phyloP scores from a whole-genome alignment of 2,329 filamentous ascomycete genomes.

The Pseudogymnoascus sp. region DNA sequence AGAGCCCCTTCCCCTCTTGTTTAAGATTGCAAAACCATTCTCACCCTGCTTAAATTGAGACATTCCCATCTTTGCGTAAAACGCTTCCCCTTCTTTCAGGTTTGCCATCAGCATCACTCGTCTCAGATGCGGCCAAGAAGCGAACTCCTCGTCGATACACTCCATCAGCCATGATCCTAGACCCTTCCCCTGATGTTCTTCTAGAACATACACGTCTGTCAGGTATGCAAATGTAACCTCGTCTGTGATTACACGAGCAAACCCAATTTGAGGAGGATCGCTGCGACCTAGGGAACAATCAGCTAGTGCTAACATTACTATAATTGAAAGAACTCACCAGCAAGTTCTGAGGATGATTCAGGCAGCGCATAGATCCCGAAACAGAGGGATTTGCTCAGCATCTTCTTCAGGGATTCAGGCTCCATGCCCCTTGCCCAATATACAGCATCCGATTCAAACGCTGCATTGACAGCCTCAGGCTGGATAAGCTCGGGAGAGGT shows the following conservation, averaged over 20 bases:
- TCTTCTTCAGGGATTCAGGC: conserved; percentile 40
- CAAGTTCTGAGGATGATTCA: conserved; percentile 27
- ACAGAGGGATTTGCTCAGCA: conserved; percentile 52
- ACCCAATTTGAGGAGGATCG: conserved; percentile 42
- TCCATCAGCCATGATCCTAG: conserved; percentile 59
- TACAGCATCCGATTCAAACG: conserved; percentile 48
- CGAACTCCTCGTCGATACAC: conserved; percentile 50
- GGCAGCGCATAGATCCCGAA: conserved; percentile 47
- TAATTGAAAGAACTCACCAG: conserved; percentile 22
- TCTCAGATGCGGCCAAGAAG: conserved; percentile 52
- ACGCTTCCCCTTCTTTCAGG: conserved; percentile 13
- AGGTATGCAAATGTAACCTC: conserved; percentile 61
- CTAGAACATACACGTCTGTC: conserved; percentile 60
- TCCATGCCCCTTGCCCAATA: conserved; percentile 54
- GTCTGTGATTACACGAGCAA: conserved; percentile 62
- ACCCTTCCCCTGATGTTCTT: conserved; percentile 52
- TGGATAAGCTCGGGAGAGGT: conserved; percentile 52
- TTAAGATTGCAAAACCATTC: conserved; percentile 13
- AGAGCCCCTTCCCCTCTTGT: conserved; percentile 7
- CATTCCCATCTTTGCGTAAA: conserved; percentile 25
- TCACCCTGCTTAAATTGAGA: conserved; percentile 16
- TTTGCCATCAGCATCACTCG: conserved; percentile 42
- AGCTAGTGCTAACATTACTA: not conserved
- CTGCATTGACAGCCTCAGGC: conserved; percentile 45
- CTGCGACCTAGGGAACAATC: conserved; percentile 14